Evolutionary conservation across 176 grass and related monocot species (phyloP), one percentile per base, ranked within the genome.

Genomic region (Alopecurus myosuroides): DNA sequence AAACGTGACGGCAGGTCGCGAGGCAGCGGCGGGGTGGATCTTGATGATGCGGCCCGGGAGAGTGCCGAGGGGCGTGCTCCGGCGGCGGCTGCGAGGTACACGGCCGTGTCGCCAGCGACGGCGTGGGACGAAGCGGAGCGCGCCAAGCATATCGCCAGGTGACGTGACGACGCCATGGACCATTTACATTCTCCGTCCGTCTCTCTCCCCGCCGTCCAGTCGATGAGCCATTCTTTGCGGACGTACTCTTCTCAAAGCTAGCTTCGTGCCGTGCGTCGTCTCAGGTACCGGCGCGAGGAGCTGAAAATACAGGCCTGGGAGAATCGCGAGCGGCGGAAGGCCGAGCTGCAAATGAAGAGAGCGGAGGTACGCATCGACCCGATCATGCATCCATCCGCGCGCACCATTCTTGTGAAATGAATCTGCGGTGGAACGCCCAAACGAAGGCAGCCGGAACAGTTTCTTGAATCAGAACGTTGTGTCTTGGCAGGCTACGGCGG

Each of bases 261-360:
- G 72, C 62, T 20, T 13, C 28, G 25, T 20, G 34, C 19, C 44
- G 57, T 58, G 40, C 22, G 2, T 26, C 74, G 49, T 77, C 31
- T 86, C 78, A 97, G 92, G 88, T 94, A 90, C 78, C 91, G 92
- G 71, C 82, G 85, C 9, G 95, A 94, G 86, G 92, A 94, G 79
- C 85, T 93, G 92, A 91, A 87, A 18, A 97, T 97, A 84, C 90
- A 93, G 75, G 95, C 86, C 11, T 93, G 95, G 92, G 95, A 93
- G 50, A 91, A 97, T 45, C 92, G 92, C 37, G 90, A 92, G 26
- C 88, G 92, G 57, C 87, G 91, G 45, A 97, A 90, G 78, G 90
- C 90, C 62, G 95, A 94, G 87, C 83, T 86, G 63, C 84, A 90
- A 31, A 89, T 97, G 92, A 94, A 81, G 65, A 94, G 15, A 79